phyloP scores from a whole-genome alignment of 2,329 filamentous ascomycete species.

The Acephala macrosclerotiorum region DNA sequence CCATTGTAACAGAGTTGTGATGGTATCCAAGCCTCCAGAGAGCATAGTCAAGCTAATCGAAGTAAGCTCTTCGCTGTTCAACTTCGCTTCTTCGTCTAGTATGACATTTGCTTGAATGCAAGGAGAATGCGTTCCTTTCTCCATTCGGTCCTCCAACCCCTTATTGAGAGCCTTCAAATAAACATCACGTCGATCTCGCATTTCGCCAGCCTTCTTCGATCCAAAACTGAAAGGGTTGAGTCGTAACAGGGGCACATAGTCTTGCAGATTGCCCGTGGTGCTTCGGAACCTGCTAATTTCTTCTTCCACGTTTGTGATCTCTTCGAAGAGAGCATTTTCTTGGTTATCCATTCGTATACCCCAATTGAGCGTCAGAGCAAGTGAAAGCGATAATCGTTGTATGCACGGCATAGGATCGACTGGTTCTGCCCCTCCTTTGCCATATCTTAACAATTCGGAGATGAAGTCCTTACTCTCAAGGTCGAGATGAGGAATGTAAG shows the following conservation, averaged over 20 bases:
- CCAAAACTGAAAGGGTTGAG: slow-evolving; percentile 68
- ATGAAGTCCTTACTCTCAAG: slow-evolving; percentile 69
- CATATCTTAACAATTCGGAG: slow-evolving; percentile 64
- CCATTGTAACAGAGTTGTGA: slow-evolving; percentile 72
- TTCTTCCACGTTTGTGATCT: slow-evolving; percentile 69
- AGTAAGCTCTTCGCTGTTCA: slow-evolving; percentile 68
- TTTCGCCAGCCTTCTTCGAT: slow-evolving; percentile 63
- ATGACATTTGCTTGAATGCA: slow-evolving; percentile 75
- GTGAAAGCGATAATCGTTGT: slow-evolving; percentile 67
- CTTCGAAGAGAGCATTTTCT: slow-evolving; percentile 65
- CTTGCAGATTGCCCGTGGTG: slow-evolving; percentile 67
- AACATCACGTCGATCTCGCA: slow-evolving; percentile 64
- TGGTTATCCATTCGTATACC: slow-evolving; percentile 66
- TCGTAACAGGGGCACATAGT: slow-evolving; percentile 65
- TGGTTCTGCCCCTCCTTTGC: slow-evolving; percentile 58
- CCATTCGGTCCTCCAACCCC: slow-evolving; percentile 66
- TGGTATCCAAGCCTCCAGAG: slow-evolving; percentile 70
- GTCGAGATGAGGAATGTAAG: slow-evolving; percentile 68
- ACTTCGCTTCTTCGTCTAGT: slow-evolving; percentile 65
- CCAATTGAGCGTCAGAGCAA: slow-evolving; percentile 72
- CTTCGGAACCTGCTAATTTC: slow-evolving; percentile 65
- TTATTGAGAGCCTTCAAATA: slow-evolving; percentile 65
- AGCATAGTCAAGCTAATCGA: slow-evolving; percentile 74
- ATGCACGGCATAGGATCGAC: slow-evolving; percentile 75
- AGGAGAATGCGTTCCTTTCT: slow-evolving; percentile 64